These are phyloP conservation scores for Hyphodiscus hymeniophilus DNA, from an alignment of 495 filamentous ascomycete genomes.

Conservation along the genomic window DNA sequence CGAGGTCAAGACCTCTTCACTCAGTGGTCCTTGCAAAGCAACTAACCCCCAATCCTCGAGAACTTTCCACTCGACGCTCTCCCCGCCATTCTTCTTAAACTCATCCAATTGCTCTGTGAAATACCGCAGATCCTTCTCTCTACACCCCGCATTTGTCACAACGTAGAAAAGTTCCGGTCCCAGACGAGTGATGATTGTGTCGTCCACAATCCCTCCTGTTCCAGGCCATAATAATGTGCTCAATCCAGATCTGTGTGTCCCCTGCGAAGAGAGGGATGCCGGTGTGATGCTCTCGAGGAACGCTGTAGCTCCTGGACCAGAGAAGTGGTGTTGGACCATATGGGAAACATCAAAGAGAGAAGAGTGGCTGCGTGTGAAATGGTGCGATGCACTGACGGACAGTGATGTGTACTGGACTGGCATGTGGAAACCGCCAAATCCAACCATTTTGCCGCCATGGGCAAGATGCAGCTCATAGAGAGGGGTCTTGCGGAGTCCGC, in stretches of 20 bases:
- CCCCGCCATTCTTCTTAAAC: constrained; percentile 32
- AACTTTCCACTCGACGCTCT: constrained; percentile 61
- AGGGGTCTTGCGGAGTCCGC: constrained; percentile 54
- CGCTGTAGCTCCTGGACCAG: constrained; percentile 64
- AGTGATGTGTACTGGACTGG: constrained; percentile 78
- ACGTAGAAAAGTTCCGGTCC: constrained; percentile 70
- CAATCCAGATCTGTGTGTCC: constrained; percentile 59
- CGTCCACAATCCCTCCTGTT: constrained; percentile 89
- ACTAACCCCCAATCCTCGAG: constrained; percentile 59
- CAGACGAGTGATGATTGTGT: constrained; percentile 77
- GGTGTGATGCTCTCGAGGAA: constrained; percentile 81
- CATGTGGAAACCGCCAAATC: constrained; percentile 92
- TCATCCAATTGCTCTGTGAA: constrained; percentile 52
- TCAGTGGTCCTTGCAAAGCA: constrained; percentile 80
- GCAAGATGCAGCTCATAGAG: constrained; percentile 76
- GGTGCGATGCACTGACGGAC: constrained; percentile 69
- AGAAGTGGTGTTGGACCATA: constrained; percentile 63
- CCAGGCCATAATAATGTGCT: constrained; percentile 68
- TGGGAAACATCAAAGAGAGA: constrained; percentile 86
- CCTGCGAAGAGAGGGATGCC: constrained; percentile 48
- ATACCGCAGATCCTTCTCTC: constrained; percentile 77
- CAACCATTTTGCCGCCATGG: constrained; percentile 87
- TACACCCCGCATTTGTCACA: constrained; percentile 92
- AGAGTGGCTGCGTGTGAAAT: constrained; percentile 76
- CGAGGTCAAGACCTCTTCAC: constrained; percentile 51